phyloP scores from a whole-genome alignment of 768 basidiomycete species.

The Serendipita sp. region DNA sequence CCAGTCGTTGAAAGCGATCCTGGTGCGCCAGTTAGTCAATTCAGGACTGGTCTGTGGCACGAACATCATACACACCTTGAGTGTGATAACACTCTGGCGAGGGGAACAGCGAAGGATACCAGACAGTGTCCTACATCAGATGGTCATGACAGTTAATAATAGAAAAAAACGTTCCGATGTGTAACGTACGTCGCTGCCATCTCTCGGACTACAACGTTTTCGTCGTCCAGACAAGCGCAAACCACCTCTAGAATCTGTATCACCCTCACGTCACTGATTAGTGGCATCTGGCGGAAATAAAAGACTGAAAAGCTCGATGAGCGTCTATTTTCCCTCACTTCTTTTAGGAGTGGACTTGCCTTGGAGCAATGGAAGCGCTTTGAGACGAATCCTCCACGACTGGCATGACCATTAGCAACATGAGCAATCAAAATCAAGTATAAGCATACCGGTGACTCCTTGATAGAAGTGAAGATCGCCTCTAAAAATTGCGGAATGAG shows the following conservation, averaged over 20 bases:
- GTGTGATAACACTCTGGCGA: slow-evolving; percentile 24
- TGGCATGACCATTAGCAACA: slow-evolving; percentile 18
- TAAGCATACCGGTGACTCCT: slow-evolving; percentile 48
- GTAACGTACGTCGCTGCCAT: slow-evolving; percentile 19
- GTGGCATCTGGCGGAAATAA: slow-evolving; percentile 78
- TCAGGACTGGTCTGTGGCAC: not conserved
- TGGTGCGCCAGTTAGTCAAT: slow-evolving; percentile 17
- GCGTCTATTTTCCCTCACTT: not conserved
- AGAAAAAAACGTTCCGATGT: not conserved
- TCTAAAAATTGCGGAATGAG: slow-evolving; percentile 55
- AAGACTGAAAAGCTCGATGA: slow-evolving; percentile 34
- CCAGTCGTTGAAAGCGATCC: slow-evolving; percentile 67
- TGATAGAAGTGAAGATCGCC: slow-evolving; percentile 61
- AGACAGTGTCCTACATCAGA: slow-evolving; percentile 20
- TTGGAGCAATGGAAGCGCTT: slow-evolving; percentile 74
- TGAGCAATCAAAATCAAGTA: not conserved
- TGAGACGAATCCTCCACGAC: slow-evolving; percentile 81
- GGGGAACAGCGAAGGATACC: slow-evolving; percentile 28
- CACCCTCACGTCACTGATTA: slow-evolving; percentile 60
- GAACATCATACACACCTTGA: slow-evolving; percentile 18
- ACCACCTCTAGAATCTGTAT: slow-evolving; percentile 72
- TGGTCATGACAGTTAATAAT: slow-evolving; percentile 9
- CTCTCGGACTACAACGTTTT: slow-evolving; percentile 26
- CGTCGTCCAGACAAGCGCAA: slow-evolving; percentile 50
- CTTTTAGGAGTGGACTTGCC: slow-evolving; percentile 15